Percentiles rank a stretch among this genome's conserved stretches.
Evolutionary conservation across 129 eudicot species (phyloP).

Genomic region (Flaveria ramosissima): DNA sequence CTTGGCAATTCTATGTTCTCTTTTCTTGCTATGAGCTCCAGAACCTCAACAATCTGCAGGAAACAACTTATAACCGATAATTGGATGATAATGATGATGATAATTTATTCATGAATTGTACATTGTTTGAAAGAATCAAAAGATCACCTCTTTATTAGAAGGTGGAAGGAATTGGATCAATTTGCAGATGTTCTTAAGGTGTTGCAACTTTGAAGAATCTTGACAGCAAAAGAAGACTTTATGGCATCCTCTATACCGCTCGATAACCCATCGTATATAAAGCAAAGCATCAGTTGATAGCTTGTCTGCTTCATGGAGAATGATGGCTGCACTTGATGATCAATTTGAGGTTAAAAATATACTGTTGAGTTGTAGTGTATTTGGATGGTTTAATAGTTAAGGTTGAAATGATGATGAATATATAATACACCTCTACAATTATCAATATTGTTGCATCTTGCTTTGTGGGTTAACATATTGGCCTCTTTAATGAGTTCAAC

Average conservation of each 20-base stretch:
- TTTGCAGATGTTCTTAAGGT: conserved; percentile 53
- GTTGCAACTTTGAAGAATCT: conserved; percentile 58
- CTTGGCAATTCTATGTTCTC: conserved; percentile 64
- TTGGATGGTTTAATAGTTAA: background rate
- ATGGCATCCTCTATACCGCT: conserved; percentile 62
- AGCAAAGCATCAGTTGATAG: conserved; percentile 64
- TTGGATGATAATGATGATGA: background rate
- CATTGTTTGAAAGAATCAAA: background rate
- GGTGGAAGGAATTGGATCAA: conserved; percentile 64
- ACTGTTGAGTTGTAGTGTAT: too few species aligned
- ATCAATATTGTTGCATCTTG: conserved; percentile 23
- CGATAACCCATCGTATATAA: conserved; percentile 73
- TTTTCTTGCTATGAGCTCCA: conserved; percentile 56
- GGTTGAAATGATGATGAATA: conserved; percentile 6
- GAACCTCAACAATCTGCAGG: conserved; percentile 56
- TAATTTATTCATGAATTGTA: background rate
- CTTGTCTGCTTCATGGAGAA: conserved; percentile 77
- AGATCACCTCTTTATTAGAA: conserved; percentile 61
- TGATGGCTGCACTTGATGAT: conserved; percentile 55
- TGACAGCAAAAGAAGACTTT: conserved; percentile 77
- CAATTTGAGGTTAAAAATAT: background rate
- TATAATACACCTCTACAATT: conserved; percentile 54
- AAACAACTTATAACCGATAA: conserved; percentile 23
- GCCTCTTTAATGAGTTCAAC: conserved; percentile 73
- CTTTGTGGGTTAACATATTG: conserved; percentile 30